Conservation (phyloP, 225 moss, liverwort and hornwort genomes). For the Sphagnum tenellum region DNA sequence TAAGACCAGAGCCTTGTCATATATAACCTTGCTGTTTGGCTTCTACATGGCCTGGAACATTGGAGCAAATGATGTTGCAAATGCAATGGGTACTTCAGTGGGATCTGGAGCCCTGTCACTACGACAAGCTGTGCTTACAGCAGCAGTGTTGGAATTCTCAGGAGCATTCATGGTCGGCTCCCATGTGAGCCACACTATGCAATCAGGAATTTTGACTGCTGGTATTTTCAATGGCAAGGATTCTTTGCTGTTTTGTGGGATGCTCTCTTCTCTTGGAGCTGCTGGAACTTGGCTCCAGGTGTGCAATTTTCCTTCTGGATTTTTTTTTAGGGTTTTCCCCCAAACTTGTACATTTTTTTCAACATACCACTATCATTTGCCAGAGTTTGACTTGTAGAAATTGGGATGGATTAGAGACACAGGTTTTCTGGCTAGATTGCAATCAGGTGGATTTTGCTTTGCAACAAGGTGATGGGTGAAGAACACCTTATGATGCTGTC, state of each 20-base stretch:
- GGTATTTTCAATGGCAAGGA: slow-evolving; percentile 65
- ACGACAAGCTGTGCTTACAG: slow-evolving; percentile 83
- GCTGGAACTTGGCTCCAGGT: slow-evolving; percentile 98
- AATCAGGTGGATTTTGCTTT: no score
- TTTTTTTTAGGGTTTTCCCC: no score
- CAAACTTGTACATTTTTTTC: no score
- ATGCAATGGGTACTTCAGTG: slow-evolving; percentile 96
- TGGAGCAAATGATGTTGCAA: slow-evolving; percentile 91
- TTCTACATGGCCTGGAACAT: slow-evolving; percentile 99
- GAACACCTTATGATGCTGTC: no score
- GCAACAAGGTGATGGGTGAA: no score
- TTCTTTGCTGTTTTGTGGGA: slow-evolving; percentile 67
- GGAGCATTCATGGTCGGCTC: slow-evolving; percentile 83
- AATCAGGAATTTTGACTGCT: slow-evolving; percentile 69
- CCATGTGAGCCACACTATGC: slow-evolving; percentile 96
- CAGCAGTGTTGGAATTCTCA: slow-evolving; percentile 73
- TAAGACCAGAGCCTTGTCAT: slow-evolving; percentile 56
- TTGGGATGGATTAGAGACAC: no score
- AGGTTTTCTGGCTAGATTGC: no score
- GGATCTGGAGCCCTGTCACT: slow-evolving; percentile 81
- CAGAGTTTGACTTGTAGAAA: no score
- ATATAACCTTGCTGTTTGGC: slow-evolving; percentile 69
- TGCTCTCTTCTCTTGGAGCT: slow-evolving; percentile 89
- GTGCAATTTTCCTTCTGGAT: not conserved
- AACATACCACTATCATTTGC: no score